phyloP scores from a whole-genome alignment of 192 early-diverging fungal species.

The Thoreauomyces humboldtii region DNA sequence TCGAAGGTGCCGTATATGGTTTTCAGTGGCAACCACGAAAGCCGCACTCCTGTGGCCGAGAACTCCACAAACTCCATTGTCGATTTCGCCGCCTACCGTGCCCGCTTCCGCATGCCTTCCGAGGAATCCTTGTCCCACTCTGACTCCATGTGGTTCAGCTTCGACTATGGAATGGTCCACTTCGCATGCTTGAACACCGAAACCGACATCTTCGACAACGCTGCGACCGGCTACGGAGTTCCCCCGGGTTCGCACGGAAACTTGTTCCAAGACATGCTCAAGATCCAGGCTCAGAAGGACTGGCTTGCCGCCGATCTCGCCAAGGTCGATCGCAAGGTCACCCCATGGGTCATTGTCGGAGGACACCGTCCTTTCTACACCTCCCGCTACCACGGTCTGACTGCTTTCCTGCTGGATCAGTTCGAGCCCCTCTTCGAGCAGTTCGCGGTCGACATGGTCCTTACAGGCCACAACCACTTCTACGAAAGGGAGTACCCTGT shows the following conservation, averaged over 20 bases:
- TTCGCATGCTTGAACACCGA: conserved; percentile 16
- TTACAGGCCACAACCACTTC: conserved; percentile 10
- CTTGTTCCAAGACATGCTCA: not conserved
- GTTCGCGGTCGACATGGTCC: not conserved
- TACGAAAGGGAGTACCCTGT: conserved; percentile 2
- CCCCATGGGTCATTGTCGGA: conserved; percentile 21
- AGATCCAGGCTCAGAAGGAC: conserved; percentile 7
- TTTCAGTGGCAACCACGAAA: conserved; percentile 18
- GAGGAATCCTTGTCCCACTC: not conserved
- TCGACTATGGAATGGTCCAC: conserved; percentile 22
- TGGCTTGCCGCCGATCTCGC: conserved; percentile 20
- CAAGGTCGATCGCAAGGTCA: conserved; percentile 15
- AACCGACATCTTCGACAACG: conserved; percentile 17
- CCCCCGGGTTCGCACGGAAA: not conserved
- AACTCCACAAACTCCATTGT: not conserved
- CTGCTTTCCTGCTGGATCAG: not conserved
- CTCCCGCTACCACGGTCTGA: not conserved
- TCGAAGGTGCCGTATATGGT: conserved; percentile 23
- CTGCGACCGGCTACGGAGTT: not conserved
- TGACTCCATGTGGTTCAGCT: conserved; percentile 19
- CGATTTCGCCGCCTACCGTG: conserved; percentile 2
- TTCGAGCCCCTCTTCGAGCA: not conserved
- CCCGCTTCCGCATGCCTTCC: conserved; percentile 11
- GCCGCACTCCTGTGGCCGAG: not conserved
- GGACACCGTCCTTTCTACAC: conserved; percentile 20